Evolutionary conservation across 148 eudicot species (phyloP), one percentile per base, ranked within the genome.

Genomic region (Cornus controversa): DNA sequence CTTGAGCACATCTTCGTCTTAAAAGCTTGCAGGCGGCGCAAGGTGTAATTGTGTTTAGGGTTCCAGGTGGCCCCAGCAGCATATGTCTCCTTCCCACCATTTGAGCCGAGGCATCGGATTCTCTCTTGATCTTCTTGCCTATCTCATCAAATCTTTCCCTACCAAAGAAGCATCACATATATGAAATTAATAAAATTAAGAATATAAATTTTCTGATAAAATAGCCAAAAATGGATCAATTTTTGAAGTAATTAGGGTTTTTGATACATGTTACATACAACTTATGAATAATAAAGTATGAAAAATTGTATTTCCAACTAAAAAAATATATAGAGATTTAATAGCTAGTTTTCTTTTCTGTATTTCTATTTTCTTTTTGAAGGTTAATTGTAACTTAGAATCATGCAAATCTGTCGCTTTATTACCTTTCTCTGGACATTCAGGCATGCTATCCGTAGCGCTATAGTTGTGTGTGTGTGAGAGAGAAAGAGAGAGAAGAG

Each of bases 351-450:
- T 31, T 31, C 34, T 31, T 31, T 31, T 31, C 34, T 31, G 34
- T 31, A 14, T 54, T 1, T 15, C 1, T 54, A 14, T 54, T 10
- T 54, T 11, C 22, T 16, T 27, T 10, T 31, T 73, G 24, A 23
- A 72, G 8, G 50, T 20, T 29, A 28, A 69, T 62, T 47, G 34
- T 27, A 6, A 40, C 45, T 40, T 40, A 40, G 6, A 40, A 40
- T 8, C 45, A 40, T 6, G 10, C 4, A 8, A 40, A 40, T 2
- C 45, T 40, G 45, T 40, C 10, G 45, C 6, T 3, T 40, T 40
- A 9, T 70, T 77, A 91, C 94, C 94, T 89, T 86, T 91, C 90
- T 83, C 90, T 89, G 87, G 94, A 91, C 94, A 91, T 91, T 91
- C 91, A 89, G 81, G 94, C 92, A 91, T 91, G 84, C 92, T 86